Base-by-base conservation (phyloP, 768 basidiomycete genomes). In the Boletales sp. region DNA sequence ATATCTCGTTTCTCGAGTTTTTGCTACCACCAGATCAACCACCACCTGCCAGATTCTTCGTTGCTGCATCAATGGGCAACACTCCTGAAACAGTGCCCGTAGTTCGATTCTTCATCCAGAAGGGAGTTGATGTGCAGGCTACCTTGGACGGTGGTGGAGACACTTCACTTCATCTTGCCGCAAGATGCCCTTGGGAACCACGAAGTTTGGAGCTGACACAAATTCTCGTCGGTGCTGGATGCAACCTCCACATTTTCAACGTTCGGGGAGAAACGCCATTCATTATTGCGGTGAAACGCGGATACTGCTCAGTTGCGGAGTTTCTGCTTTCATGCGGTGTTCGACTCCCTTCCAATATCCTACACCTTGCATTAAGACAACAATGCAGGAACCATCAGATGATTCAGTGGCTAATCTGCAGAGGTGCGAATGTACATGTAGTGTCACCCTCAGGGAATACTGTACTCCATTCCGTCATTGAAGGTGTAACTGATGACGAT, bases 171-270 rank as follows among this genome's bases (percentile, higher is more conserved):
- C 46, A 47, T 8, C 38, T 47, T 7, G 38, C 31, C 10, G 37
- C 38, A 2, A 40, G 21, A 14, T 47, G 25, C 8, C 31, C 46
- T 40, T 47, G 38, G 46, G 46, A 47, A 47, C 25, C 46, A 5
- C 37, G 46, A 5, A 30, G 25, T 32, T 15, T 47, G 17, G 46
- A 39, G 13, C 31, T 47, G 1, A 47, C 36, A 8, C 11, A 35
- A 32, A 19, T 55, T 3, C 54, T 55, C 0, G 1, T 55, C 5
- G 19, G 37, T 9, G 54, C 52, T 12, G 53, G 53, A 30, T 47
- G 44, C 7, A 10, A 38, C 11, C 44, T 12, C 8, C 5, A 15
- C 1, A 10, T 10, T 8, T 13, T 1, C 4, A 55, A 55, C 25
- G 0, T 3, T 1, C 17, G 13, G 0, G 28, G 33, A 4, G 30